Evolutionary conservation across 2,329 filamentous ascomycete genomes (phyloP).

Genomic region (Cytospora mali): DNA sequence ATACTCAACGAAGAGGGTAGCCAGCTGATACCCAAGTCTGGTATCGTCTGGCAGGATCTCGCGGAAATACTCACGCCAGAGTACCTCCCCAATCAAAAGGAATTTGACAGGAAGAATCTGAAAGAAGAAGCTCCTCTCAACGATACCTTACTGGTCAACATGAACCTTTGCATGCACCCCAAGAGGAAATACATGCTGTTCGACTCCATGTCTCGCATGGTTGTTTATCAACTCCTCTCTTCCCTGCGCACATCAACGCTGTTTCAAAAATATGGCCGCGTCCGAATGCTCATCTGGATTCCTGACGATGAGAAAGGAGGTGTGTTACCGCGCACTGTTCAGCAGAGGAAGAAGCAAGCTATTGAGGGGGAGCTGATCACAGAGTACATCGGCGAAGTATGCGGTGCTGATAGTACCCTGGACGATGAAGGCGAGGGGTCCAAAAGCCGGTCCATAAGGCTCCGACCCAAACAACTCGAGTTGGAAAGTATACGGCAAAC

Average conservation of each 20-base stretch:
- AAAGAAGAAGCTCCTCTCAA: slow-evolving; percentile 55
- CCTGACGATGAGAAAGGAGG: slow-evolving; percentile 59
- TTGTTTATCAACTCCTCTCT: slow-evolving; percentile 64
- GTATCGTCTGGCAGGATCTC: slow-evolving; percentile 64
- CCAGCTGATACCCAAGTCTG: slow-evolving; percentile 56
- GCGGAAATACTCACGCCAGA: slow-evolving; percentile 52
- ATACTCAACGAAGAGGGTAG: slow-evolving; percentile 54
- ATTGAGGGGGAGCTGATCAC: slow-evolving; percentile 64
- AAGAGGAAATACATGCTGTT: slow-evolving; percentile 54
- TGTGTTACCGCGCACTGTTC: slow-evolving; percentile 63
- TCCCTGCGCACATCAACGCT: slow-evolving; percentile 60
- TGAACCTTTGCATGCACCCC: slow-evolving; percentile 63
- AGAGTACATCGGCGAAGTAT: slow-evolving; percentile 62
- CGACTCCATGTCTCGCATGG: slow-evolving; percentile 58
- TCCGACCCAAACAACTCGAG: slow-evolving; percentile 53
- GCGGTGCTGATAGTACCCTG: slow-evolving; percentile 40
- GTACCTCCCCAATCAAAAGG: slow-evolving; percentile 58
- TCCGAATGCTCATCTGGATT: slow-evolving; percentile 78
- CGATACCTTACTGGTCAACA: slow-evolving; percentile 72
- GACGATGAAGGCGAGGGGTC: background rate
- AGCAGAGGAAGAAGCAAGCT: slow-evolving; percentile 57
- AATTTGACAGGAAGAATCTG: slow-evolving; percentile 37
- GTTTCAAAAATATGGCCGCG: slow-evolving; percentile 75
- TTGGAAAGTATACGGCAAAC: slow-evolving; percentile 45
- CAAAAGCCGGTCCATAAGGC: slow-evolving; percentile 28